Evolutionary conservation across 106 monocot genomes (phyloP).

Genomic region (Ottelia alismoides): DNA sequence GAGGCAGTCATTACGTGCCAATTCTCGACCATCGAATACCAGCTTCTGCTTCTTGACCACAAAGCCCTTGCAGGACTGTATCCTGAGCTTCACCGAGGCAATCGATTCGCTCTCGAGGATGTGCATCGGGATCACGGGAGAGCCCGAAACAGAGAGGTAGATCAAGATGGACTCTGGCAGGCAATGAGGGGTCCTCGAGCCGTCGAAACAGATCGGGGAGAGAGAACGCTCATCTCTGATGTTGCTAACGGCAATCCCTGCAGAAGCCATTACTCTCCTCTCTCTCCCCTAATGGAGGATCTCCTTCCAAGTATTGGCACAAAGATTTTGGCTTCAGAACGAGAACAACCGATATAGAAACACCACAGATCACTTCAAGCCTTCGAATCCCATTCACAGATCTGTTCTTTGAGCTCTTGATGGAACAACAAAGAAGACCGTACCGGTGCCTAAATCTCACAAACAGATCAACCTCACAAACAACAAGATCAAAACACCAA

Average conservation of each 20-base stretch:
- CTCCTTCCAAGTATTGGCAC: neutral
- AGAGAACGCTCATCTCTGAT: conserved; percentile 24
- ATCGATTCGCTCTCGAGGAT: conserved; percentile 66
- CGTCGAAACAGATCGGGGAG: conserved; percentile 22
- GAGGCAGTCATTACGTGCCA: conserved; percentile 40
- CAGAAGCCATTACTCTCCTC: conserved; percentile 44
- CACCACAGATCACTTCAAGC: no score
- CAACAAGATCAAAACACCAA: no score
- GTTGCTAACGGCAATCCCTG: conserved; percentile 35
- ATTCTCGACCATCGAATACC: conserved; percentile 63
- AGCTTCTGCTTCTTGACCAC: conserved; percentile 70
- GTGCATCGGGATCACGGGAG: conserved; percentile 34
- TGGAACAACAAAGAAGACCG: no score
- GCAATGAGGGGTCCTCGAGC: conserved; percentile 26
- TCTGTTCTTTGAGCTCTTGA: no score
- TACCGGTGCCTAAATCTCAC: no score
- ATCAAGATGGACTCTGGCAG: conserved; percentile 42
- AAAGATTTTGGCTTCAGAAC: neutral
- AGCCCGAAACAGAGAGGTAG: conserved; percentile 39
- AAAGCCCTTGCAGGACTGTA: conserved; percentile 61
- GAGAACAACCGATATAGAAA: neutral
- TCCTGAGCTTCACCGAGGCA: conserved; percentile 64
- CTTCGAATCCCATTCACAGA: no score
- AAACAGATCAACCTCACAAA: no score
- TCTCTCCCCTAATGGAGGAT: neutral